Percentiles rank a stretch among this genome's conserved stretches.
Conservation (phyloP, 768 basidiomycete species). For the Kondoa subrosea region DNA sequence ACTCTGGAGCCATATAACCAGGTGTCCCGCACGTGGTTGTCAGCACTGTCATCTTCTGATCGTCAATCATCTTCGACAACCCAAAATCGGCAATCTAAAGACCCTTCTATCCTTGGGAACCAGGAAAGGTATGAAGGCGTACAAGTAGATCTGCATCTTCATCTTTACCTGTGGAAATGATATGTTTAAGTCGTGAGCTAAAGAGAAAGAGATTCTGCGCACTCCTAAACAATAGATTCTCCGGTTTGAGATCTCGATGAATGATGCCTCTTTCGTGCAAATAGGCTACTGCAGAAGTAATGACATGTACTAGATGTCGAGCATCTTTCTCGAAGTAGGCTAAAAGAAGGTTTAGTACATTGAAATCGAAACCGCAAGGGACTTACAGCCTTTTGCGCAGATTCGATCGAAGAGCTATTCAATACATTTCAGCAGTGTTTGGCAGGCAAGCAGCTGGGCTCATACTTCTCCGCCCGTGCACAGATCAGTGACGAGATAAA, state of each 20-base stretch:
- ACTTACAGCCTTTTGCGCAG: slow-evolving; percentile 62
- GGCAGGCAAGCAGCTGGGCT: background rate
- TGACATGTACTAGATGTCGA: slow-evolving; percentile 66
- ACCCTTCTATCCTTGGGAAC: background rate
- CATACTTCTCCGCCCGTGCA: slow-evolving; percentile 50
- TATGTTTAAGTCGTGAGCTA: too few relatives aligned
- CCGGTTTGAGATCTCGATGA: slow-evolving; percentile 89
- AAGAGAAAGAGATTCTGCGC: slow-evolving; percentile 40
- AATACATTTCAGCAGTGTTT: background rate
- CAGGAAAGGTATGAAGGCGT: background rate
- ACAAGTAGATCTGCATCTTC: slow-evolving; percentile 6
- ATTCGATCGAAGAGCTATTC: slow-evolving; percentile 86
- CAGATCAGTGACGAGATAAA: slow-evolving; percentile 81
- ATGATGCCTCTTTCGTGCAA: slow-evolving; percentile 85
- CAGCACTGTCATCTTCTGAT: slow-evolving; percentile 65
- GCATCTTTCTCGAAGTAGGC: slow-evolving; percentile 86
- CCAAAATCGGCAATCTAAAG: slow-evolving; percentile 86
- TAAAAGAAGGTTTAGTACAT: slow-evolving; percentile 4
- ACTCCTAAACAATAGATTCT: slow-evolving; percentile 88
- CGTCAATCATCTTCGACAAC: slow-evolving; percentile 63
- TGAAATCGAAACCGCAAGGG: background rate
- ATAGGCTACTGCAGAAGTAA: slow-evolving; percentile 73
- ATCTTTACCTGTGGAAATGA: slow-evolving; percentile 4
- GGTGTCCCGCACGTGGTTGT: slow-evolving; percentile 95
- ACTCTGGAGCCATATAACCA: slow-evolving; percentile 85